Conservation (phyloP, 495 filamentous ascomycete species). For the Clavariopsis aquatica region DNA sequence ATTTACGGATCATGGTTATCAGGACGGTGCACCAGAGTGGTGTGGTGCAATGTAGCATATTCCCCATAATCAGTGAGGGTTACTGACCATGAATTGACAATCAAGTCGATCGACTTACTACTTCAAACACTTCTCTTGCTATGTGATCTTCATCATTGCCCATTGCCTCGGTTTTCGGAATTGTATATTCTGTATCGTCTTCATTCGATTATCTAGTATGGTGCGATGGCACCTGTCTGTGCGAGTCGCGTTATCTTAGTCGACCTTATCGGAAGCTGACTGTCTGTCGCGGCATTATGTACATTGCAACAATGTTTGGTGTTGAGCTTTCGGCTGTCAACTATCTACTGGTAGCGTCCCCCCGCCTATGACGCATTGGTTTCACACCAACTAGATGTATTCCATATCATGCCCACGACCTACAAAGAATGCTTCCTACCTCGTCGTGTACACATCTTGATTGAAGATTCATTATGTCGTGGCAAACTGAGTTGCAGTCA, state of each 20-base stretch:
- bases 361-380: conserved; percentile 16
- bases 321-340: neutral
- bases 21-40: conserved; percentile 26
- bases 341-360: neutral
- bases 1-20: conserved; percentile 27
- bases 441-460: neutral
- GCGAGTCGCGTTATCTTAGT: neutral
- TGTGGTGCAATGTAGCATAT: conserved; percentile 35
- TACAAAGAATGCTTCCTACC: neutral
- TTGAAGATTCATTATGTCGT: conserved; percentile 9
- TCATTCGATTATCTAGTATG: neutral
- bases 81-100: conserved; percentile 33
- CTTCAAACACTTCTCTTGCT: neutral
- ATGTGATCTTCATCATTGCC: neutral
- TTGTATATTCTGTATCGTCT: neutral
- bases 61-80: conserved; percentile 34
- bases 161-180: no score
- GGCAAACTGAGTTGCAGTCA: conserved; percentile 20
- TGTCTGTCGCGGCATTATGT: no score
- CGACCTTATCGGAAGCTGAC: neutral
- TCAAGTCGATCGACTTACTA: conserved; percentile 18
- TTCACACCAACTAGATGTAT: neutral
- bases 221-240: neutral
- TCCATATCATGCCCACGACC: neutral
- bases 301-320: no score